Evolutionary conservation across 2,329 filamentous ascomycete genomes (phyloP).

Genomic region (Raffaelea ambrosiae): DNA sequence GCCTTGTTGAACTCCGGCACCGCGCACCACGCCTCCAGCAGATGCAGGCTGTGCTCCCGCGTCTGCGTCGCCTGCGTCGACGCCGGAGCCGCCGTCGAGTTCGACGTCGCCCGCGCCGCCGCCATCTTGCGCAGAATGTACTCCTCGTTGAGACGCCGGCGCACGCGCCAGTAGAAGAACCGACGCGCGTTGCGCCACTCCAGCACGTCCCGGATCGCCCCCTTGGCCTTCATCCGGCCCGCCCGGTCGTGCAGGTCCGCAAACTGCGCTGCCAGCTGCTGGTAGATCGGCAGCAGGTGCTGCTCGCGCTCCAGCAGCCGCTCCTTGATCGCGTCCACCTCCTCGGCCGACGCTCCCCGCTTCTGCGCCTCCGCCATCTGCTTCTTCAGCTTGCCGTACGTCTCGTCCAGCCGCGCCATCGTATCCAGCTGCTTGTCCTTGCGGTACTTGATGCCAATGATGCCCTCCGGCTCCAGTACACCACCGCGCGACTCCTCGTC

Average conservation of each 20-base stretch:
- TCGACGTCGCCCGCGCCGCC: constrained; percentile 21
- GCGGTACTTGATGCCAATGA: constrained; percentile 97
- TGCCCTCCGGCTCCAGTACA: constrained; percentile 96
- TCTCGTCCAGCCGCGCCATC: constrained; percentile 86
- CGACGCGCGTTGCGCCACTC: constrained; percentile 83
- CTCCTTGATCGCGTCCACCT: constrained; percentile 70
- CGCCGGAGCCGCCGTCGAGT: constrained; percentile 21
- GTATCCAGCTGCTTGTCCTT: constrained; percentile 96
- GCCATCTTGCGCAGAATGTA: constrained; percentile 89
- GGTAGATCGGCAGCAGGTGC: constrained; percentile 83
- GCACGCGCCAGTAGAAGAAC: constrained; percentile 99
- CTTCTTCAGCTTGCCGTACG: constrained; percentile 77
- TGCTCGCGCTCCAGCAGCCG: constrained; percentile 82
- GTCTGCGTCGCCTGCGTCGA: constrained; percentile 28
- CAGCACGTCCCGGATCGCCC: constrained; percentile 75
- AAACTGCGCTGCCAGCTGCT: constrained; percentile 92
- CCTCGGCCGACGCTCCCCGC: constrained; percentile 60
- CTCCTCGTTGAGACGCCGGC: constrained; percentile 93
- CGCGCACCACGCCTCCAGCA: constrained; percentile 75
- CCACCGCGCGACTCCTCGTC: constrained; percentile 91
- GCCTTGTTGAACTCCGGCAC: constrained; percentile 68
- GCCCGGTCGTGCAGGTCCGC: constrained; percentile 95
- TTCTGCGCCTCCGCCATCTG: constrained; percentile 49
- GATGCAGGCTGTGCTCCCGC: constrained; percentile 61
- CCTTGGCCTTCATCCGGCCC: constrained; percentile 97